These are phyloP conservation scores for Ganoderma resinaceum DNA, from an alignment of 1,284 basidiomycete species.

Conservation along the genomic window DNA sequence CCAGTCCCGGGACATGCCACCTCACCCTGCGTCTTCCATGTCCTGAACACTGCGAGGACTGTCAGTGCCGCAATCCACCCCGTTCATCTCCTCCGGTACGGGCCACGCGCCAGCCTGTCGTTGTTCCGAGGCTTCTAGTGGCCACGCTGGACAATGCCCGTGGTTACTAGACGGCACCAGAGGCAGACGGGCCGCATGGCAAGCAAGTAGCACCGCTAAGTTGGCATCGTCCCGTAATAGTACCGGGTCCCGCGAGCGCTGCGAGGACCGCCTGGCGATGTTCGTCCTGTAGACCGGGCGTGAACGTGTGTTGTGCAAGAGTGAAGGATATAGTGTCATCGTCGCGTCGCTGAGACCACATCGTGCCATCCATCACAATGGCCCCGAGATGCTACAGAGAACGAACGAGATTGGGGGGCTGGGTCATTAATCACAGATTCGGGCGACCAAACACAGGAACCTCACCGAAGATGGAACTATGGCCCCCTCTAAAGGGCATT, in stretches of 20 bases:
- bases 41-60: not conserved
- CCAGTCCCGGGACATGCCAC: not conserved
- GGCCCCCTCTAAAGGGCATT: not conserved
- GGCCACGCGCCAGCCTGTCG: not conserved
- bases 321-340: not conserved
- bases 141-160: not conserved
- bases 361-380: not conserved
- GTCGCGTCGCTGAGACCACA: not conserved
- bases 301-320: too few relatives aligned
- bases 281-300: not conserved
- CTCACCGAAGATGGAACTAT: slow-evolving; percentile 2
- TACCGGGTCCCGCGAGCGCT: not conserved
- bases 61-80: not conserved
- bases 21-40: slow-evolving; percentile 13
- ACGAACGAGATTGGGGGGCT: not conserved
- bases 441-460: slow-evolving; percentile 17
- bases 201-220: not conserved
- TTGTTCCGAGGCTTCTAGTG: not conserved
- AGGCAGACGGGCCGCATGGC: slow-evolving; percentile 11
- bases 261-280: not conserved
- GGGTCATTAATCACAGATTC: slow-evolving; percentile 24
- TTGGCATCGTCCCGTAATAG: not conserved
- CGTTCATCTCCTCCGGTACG: not conserved
- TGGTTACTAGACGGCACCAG: not conserved
- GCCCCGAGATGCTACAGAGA: not conserved